phyloP scores from a whole-genome alignment of 495 filamentous ascomycete genomes.

The Aspergillus coremiiformis region DNA sequence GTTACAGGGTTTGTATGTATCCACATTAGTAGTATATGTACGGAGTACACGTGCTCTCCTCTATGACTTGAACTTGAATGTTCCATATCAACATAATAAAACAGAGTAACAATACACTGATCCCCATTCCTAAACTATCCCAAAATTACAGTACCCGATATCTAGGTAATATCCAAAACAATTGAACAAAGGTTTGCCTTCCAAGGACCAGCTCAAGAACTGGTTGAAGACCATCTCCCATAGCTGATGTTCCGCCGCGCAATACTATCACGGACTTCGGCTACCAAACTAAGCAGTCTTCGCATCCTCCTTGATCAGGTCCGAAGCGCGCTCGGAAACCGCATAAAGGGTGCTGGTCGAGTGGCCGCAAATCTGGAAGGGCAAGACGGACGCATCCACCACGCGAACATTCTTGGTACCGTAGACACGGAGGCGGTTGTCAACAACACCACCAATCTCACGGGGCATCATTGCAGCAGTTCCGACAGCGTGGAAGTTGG shows the following conservation, averaged over 20 bases:
- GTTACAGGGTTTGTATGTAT: no score
- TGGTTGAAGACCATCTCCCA: no score
- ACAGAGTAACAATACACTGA: neutral
- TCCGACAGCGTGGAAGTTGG: slow-evolving; percentile 38
- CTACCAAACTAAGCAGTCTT: neutral
- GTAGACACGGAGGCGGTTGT: slow-evolving; percentile 32
- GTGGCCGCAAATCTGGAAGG: slow-evolving; percentile 46
- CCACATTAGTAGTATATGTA: no score
- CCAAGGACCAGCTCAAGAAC: no score
- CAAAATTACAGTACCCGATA: neutral
- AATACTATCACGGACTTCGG: no score
- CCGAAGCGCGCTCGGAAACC: slow-evolving; percentile 48
- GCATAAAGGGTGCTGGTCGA: slow-evolving; percentile 47
- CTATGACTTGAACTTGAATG: no score
- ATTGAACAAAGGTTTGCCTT: neutral
- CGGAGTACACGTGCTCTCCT: no score
- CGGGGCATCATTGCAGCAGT: slow-evolving; percentile 51
- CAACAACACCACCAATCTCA: slow-evolving; percentile 45
- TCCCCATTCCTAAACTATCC: neutral
- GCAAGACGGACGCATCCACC: slow-evolving; percentile 49
- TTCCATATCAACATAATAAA: neutral
- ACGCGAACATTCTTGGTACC: slow-evolving; percentile 45
- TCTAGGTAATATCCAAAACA: neutral
- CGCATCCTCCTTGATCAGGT: slow-evolving; percentile 39
- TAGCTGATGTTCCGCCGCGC: no score